Evolutionary conservation across 164 flowering plant species (phyloP).

Genomic region (Warburgia ugandensis): DNA sequence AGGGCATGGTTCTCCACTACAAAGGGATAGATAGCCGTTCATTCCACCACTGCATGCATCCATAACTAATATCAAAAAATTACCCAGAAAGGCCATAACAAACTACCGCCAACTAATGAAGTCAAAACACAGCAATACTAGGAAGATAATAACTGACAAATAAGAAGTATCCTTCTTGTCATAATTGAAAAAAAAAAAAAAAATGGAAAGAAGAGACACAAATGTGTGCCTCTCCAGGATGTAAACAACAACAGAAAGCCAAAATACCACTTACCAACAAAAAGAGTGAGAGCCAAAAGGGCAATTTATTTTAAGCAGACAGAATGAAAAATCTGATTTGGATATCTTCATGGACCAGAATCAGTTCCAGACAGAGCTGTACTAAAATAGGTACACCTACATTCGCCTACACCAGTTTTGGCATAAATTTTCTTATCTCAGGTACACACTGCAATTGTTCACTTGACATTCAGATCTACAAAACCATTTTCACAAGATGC

Average conservation of each 20-base stretch:
- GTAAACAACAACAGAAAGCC: background rate
- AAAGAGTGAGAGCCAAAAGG: background rate
- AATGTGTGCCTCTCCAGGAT: background rate
- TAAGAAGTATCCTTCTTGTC: background rate
- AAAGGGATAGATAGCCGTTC: constrained; percentile 90
- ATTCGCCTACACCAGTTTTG: too few relatives aligned
- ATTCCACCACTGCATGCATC: constrained; percentile 85
- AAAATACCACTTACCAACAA: background rate
- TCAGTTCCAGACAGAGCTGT: too few relatives aligned
- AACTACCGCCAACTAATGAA: background rate
- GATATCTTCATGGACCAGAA: too few relatives aligned
- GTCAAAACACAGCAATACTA: background rate
- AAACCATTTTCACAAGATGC: too few relatives aligned
- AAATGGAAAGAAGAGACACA: background rate
- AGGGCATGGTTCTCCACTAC: constrained; percentile 89
- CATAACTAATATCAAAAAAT: constrained; percentile 37
- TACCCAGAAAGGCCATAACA: background rate
- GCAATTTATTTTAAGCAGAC: too few relatives aligned
- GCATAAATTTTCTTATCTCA: too few relatives aligned
- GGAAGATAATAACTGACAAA: background rate
- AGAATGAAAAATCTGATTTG: too few relatives aligned
- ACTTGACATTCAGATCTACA: too few relatives aligned
- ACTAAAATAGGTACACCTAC: too few relatives aligned
- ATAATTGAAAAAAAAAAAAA: background rate
- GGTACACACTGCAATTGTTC: too few relatives aligned